Percentiles rank a stretch among this genome's conserved stretches.
Evolutionary conservation across 441 rosid species (phyloP).

Genomic region (Pelargonium citronellum): DNA sequence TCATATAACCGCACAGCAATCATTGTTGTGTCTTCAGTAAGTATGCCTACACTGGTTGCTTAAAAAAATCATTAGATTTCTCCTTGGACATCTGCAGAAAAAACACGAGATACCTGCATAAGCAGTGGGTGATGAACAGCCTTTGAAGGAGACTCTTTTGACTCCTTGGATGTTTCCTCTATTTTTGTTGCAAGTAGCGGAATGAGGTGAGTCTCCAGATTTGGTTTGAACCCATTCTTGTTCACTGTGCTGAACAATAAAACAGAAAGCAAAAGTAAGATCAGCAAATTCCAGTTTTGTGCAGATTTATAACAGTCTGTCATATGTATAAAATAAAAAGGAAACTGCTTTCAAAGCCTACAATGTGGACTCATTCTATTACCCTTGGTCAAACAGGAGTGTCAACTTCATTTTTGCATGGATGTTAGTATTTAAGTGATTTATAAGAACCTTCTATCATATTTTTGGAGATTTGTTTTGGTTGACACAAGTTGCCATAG

Average conservation of each 20-base stretch:
- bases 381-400: too few species aligned
- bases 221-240: conserved; percentile 87
- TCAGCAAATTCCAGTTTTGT: conserved; percentile 17
- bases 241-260: conserved; percentile 69
- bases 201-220: conserved; percentile 78
- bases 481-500: not conserved
- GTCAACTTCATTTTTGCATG: not conserved
- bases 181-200: conserved; percentile 64
- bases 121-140: conserved; percentile 74
- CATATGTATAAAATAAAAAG: not conserved
- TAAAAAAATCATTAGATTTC: not conserved
- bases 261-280: conserved; percentile 15
- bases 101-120: conserved; percentile 53
- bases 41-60: conserved; percentile 4
- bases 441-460: not conserved
- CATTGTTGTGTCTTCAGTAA: not conserved
- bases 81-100: conserved; percentile 6
- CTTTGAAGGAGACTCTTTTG: conserved; percentile 48
- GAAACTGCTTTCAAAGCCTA: not conserved
- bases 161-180: conserved; percentile 43
- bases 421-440: not conserved
- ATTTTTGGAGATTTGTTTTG: not conserved
- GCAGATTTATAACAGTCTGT: conserved; percentile 11
- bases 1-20: not conserved
- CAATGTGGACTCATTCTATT: not conserved